These are phyloP conservation scores for Tetraselmis striata DNA, from an alignment of 139 green algal genomes.

Conservation along the genomic window DNA sequence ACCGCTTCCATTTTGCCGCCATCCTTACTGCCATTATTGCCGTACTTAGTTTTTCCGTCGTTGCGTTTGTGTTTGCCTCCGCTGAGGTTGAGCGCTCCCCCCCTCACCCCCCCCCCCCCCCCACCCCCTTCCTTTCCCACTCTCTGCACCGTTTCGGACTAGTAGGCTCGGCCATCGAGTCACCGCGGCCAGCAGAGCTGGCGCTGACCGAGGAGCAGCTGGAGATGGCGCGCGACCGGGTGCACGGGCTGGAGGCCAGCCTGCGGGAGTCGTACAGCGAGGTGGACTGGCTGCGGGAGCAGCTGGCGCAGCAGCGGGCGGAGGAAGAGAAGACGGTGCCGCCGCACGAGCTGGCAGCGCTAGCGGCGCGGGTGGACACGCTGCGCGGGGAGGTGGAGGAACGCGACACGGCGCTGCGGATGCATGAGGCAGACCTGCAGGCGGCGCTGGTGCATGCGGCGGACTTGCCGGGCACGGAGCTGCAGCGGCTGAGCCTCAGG, in stretches of 20 bases:
- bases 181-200: neutral
- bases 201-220: neutral
- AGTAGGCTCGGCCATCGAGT: neutral
- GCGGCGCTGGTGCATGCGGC: neutral
- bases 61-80: neutral
- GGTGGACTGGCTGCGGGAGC: conserved; percentile 42
- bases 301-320: conserved; percentile 36
- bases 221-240: neutral
- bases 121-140: too few relatives aligned
- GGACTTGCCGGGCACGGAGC: conserved; percentile 4
- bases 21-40: neutral
- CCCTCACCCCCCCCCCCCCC: too few relatives aligned
- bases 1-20: neutral
- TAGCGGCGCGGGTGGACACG: conserved; percentile 13
- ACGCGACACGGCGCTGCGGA: conserved; percentile 4
- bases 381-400: conserved; percentile 38
- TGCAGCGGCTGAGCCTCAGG: conserved; percentile 10
- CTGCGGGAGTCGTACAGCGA: conserved; percentile 26
- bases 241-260: neutral
- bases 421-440: conserved; percentile 15
- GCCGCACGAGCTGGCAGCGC: conserved; percentile 14
- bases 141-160: neutral
- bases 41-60: neutral
- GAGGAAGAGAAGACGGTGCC: conserved; percentile 11
- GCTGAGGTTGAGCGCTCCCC: too few relatives aligned